These are phyloP conservation scores for Cystobasidium pallidum DNA, from an alignment of 1,284 basidiomycete species.

Conservation along the genomic window DNA sequence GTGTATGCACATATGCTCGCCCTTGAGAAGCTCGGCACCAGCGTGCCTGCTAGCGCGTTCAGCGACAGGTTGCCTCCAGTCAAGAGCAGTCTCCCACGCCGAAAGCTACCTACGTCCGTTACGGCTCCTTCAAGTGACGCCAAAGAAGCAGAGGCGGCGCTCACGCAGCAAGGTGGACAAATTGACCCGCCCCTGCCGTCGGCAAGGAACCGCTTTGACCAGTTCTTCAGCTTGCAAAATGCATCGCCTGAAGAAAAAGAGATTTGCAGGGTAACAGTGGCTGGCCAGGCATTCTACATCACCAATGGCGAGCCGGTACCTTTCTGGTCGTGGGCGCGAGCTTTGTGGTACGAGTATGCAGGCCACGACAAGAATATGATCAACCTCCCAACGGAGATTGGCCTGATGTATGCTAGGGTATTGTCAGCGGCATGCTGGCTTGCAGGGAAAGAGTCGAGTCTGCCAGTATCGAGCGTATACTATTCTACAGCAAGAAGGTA, in stretches of 20 bases:
- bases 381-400: constrained; percentile 68
- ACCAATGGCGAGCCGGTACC: constrained; percentile 95
- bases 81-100: constrained; percentile 48
- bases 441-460: constrained; percentile 77
- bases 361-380: constrained; percentile 65
- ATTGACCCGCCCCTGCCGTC: constrained; percentile 66
- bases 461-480: constrained; percentile 83
- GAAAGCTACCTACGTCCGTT: constrained; percentile 50
- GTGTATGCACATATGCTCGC: constrained; percentile 94
- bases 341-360: constrained; percentile 76
- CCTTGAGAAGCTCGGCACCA: constrained; percentile 72
- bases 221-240: constrained; percentile 57
- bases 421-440: constrained; percentile 78
- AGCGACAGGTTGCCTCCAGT: constrained; percentile 67
- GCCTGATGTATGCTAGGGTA: constrained; percentile 69
- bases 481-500: constrained; percentile 66
- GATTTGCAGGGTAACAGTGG: constrained; percentile 56
- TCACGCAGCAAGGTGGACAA: constrained; percentile 10
- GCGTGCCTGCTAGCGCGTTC: constrained; percentile 59
- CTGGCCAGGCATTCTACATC: constrained; percentile 95
- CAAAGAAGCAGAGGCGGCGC: not conserved
- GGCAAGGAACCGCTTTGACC: constrained; percentile 60
- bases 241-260: constrained; percentile 46
- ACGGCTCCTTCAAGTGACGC: constrained; percentile 3
- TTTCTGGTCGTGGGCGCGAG: constrained; percentile 92